Evolutionary conservation across 1,284 basidiomycete species (phyloP), one percentile per base, ranked within the genome.

Genomic region (Marasmius fiardii): DNA sequence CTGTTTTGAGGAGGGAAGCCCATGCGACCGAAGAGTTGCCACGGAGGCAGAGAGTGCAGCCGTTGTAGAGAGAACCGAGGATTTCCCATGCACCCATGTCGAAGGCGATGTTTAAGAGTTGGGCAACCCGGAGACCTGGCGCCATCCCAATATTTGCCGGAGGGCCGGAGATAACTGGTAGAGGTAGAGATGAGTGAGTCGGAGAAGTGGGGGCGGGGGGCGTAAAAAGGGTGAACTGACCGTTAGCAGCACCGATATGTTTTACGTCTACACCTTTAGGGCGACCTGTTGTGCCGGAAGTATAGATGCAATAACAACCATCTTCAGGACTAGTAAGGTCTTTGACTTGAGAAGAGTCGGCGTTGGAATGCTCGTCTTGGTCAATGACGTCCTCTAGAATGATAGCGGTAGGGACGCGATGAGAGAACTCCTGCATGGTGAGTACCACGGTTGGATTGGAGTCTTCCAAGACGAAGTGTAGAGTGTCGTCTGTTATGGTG

Each of bases 11-110:
- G 23, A 78, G 64, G 1, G 69, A 70, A 8, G 70, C 68, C 78
- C 78, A 80, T 53, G 79, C 76, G 56, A 71, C 74, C 16, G 73
- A 76, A 8, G 73, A 67, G 56, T 78, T 77, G 23, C 78, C 79
- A 34, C 79, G 72, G 41, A 81, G 69, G 61, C 74, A 78, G 2
- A 81, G 68, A 0, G 78, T 80, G 57, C 74, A 76, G 0, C 79
- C 78, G 59, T 80, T 80, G 58, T 70, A 71, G 39, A 80, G 63
- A 14, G 74, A 74, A 1, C 78, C 77, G 11, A 81, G 73, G 31
- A 75, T 74, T 63, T 80, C 78, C 78, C 78, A 80, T 14, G 77
- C 77, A 33, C 74, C 75, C 77, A 81, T 80, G 58, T 81, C 78
- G 63, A 79, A 81, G 7, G 77, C 75, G 52, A 80, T 72, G 58